These are phyloP conservation scores for Beauveria bassiana DNA, from an alignment of 2,329 filamentous ascomycete species.

Conservation along the genomic window DNA sequence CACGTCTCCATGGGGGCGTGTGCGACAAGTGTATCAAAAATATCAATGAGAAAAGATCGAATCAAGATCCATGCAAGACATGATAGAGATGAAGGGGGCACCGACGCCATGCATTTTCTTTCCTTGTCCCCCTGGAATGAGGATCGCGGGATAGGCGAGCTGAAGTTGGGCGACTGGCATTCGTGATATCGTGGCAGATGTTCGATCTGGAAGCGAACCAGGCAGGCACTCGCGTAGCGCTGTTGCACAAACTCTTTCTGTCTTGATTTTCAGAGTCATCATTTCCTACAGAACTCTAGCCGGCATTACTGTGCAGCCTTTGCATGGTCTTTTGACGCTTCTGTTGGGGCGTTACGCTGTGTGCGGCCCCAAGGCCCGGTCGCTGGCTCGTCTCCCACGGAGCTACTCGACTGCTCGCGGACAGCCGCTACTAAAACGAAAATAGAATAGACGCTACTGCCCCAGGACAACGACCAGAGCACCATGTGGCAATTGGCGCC, in stretches of 20 bases:
- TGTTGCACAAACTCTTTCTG: neutral
- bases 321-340: too few species aligned
- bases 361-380: too few species aligned
- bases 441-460: too few species aligned
- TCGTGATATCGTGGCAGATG: neutral
- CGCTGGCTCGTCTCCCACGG: too few species aligned
- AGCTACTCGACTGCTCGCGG: too few species aligned
- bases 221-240: neutral
- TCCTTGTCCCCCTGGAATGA: neutral
- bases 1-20: neutral
- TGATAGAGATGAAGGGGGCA: neutral
- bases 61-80: conserved; percentile 9
- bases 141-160: neutral
- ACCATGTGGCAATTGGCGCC: neutral
- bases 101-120: neutral
- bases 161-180: neutral
- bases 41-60: neutral
- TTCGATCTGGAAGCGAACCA: neutral
- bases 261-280: too few species aligned
- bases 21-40: conserved; percentile 2
- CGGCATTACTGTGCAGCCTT: too few species aligned
- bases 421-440: too few species aligned
- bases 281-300: too few species aligned
- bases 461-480: neutral
- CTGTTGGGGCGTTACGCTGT: too few species aligned